Conservation (phyloP, 495 filamentous ascomycete species). For the Aspergillus nanangensis region DNA sequence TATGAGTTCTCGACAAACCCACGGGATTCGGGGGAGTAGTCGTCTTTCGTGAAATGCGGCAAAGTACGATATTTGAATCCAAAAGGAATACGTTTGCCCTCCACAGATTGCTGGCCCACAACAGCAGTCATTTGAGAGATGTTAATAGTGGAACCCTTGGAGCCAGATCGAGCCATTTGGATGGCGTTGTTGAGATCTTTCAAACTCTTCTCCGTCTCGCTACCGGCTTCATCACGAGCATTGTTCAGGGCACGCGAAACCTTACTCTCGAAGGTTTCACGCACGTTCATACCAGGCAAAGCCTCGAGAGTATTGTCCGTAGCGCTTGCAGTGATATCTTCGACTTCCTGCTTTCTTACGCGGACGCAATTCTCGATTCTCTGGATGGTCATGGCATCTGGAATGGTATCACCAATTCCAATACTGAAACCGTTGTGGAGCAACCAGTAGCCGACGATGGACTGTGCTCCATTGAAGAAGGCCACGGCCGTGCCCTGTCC, state of each 20-base stretch:
- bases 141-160: slow-evolving; percentile 97
- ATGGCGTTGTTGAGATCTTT: slow-evolving; percentile 95
- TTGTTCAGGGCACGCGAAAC: slow-evolving; percentile 90
- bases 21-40: slow-evolving; percentile 94
- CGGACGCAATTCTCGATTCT: slow-evolving; percentile 76
- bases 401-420: slow-evolving; percentile 97
- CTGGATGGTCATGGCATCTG: slow-evolving; percentile 75
- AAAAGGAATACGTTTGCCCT: slow-evolving; percentile 98
- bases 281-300: slow-evolving; percentile 93
- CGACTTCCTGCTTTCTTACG: slow-evolving; percentile 74
- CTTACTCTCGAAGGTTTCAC: slow-evolving; percentile 95
- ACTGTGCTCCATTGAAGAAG: slow-evolving; percentile 94
- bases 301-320: slow-evolving; percentile 83
- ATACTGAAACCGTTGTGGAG: slow-evolving; percentile 98
- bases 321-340: slow-evolving; percentile 64
- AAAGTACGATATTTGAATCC: slow-evolving; percentile 98
- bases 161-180: slow-evolving; percentile 92
- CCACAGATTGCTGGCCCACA: slow-evolving; percentile 95
- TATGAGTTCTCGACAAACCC: slow-evolving; percentile 99
- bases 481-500: slow-evolving; percentile 76
- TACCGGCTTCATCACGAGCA: slow-evolving; percentile 93
- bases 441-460: slow-evolving; percentile 94
- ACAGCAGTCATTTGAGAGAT: slow-evolving; percentile 99
- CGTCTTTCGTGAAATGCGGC: slow-evolving; percentile 98
- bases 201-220: slow-evolving; percentile 80